Evolutionary conservation across 2,329 filamentous ascomycete genomes (phyloP), one percentile per base, ranked within the genome.

Genomic region (Epicoccum nigrum): DNA sequence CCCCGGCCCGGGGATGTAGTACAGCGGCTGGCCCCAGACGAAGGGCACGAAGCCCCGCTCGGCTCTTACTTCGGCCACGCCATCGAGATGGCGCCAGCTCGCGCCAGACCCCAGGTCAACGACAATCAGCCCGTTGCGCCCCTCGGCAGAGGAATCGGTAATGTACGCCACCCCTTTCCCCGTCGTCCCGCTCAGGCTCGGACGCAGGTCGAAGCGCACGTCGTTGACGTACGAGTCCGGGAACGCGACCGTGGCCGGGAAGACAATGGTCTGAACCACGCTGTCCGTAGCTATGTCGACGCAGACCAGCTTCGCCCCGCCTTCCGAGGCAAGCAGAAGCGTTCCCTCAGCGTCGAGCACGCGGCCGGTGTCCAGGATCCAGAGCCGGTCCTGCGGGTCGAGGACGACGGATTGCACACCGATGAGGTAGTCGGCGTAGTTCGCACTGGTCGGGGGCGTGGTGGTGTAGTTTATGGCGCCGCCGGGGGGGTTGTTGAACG

Each of bases 281-380:
- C 68, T 65, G 61, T 82, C 71, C 43, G 69, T 79, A 4, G 60
- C 62, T 4, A 83, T 69, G 54, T 80, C 63, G 9, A 83, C 73
- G 7, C 77, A 76, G 8, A 83, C 56, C 8, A 83, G 69, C 55
- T 83, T 83, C 0, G 80, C 77, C 0, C 81, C 80, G 28, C 80
- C 80, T 21, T 74, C 72, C 1, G 72, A 67, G 1, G 80, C 73
- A 0, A 65, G 60, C 8, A 81, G 71, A 9, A 81, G 74, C 0
- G 73, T 76, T 4, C 77, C 77, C 35, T 80, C 72, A 0, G 63
- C 58, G 4, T 71, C 72, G n/a, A 71, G 62, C 1, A 74, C 75
- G 17, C 80, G 73, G 7, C 80, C 80, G 3, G 79, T 82, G 55
- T 83, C 81, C 7, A 83, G 74, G 43, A 83, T 77, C 80, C 79